phyloP scores from a whole-genome alignment of 805 yeast genomes.

The Candida nitratophila region DNA sequence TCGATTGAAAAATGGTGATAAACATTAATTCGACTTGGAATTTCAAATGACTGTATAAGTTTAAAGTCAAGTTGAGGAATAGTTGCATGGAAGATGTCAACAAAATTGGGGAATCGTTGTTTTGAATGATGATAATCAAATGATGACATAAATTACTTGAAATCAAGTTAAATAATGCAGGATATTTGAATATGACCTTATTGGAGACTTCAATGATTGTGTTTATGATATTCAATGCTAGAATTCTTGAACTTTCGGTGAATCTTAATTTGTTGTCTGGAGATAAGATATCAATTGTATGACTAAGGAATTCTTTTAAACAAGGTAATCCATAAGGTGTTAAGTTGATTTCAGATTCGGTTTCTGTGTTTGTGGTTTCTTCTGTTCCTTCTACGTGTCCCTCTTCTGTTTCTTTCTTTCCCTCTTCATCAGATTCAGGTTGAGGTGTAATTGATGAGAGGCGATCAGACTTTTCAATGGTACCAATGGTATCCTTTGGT shows the following conservation, averaged over 20 bases:
- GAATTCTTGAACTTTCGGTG: conserved; percentile 78
- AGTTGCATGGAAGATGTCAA: conserved; percentile 71
- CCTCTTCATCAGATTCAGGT: conserved; percentile 2
- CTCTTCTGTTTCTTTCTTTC: too few species aligned
- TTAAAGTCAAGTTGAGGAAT: conserved; percentile 63
- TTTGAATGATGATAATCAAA: conserved; percentile 70
- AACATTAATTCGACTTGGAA: conserved; percentile 76
- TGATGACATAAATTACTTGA: conserved; percentile 84
- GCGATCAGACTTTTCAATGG: conserved; percentile 20
- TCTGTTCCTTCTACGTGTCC: conserved; percentile 3
- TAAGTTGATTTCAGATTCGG: conserved; percentile 14
- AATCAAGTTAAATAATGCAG: conserved; percentile 57
- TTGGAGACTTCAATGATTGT: conserved; percentile 83
- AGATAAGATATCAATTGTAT: conserved; percentile 71
- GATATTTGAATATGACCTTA: conserved; percentile 48
- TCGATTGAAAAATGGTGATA: conserved; percentile 48
- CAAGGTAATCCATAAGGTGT: conserved; percentile 58
- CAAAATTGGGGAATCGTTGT: conserved; percentile 63
- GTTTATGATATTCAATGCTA: conserved; percentile 70
- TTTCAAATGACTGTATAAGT: conserved; percentile 58
- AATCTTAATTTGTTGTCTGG: conserved; percentile 80
- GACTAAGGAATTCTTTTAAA: conserved; percentile 67
- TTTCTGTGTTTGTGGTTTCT: neutral
- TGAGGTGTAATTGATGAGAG: neutral
- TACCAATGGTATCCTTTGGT: conserved; percentile 56